Conservation (phyloP, 2,329 filamentous ascomycete species). For the Neofusicoccum umdonicola region DNA sequence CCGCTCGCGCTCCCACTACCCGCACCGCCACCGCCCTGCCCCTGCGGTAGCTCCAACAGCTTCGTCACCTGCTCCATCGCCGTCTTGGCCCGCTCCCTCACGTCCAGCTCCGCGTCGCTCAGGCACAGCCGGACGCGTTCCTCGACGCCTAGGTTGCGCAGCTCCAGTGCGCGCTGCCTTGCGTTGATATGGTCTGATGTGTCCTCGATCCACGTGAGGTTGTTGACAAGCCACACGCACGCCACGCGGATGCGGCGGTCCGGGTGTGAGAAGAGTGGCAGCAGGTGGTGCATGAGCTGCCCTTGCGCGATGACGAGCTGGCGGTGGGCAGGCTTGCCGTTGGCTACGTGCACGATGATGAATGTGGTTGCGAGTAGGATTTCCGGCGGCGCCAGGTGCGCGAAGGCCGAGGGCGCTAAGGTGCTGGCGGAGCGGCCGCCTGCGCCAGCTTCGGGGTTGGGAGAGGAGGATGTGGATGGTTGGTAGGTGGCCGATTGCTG, state of each 20-base stretch:
- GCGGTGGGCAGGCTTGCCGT: slow-evolving; percentile 73
- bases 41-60: background rate
- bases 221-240: slow-evolving; percentile 80
- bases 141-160: slow-evolving; percentile 70
- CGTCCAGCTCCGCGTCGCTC: slow-evolving; percentile 74
- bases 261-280: slow-evolving; percentile 70
- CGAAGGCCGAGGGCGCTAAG: background rate
- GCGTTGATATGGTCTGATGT: slow-evolving; percentile 64
- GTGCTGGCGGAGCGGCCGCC: slow-evolving; percentile 6
- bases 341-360: slow-evolving; percentile 84
- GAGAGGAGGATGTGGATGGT: slow-evolving; percentile 14
- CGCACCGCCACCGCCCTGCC: background rate
- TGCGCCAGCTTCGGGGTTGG: slow-evolving; percentile 15
- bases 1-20: background rate
- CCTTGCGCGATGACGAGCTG: slow-evolving; percentile 65
- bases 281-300: slow-evolving; percentile 69
- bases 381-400: slow-evolving; percentile 43
- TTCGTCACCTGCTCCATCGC: slow-evolving; percentile 62
- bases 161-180: slow-evolving; percentile 63
- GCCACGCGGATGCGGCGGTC: slow-evolving; percentile 72
- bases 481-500: slow-evolving; percentile 13
- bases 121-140: slow-evolving; percentile 60
- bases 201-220: slow-evolving; percentile 81
- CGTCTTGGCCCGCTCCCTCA: slow-evolving; percentile 78
- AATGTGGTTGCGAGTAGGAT: slow-evolving; percentile 77